Conservation (phyloP, 495 filamentous ascomycete species). For the Parathielavia hyrcaniae region DNA sequence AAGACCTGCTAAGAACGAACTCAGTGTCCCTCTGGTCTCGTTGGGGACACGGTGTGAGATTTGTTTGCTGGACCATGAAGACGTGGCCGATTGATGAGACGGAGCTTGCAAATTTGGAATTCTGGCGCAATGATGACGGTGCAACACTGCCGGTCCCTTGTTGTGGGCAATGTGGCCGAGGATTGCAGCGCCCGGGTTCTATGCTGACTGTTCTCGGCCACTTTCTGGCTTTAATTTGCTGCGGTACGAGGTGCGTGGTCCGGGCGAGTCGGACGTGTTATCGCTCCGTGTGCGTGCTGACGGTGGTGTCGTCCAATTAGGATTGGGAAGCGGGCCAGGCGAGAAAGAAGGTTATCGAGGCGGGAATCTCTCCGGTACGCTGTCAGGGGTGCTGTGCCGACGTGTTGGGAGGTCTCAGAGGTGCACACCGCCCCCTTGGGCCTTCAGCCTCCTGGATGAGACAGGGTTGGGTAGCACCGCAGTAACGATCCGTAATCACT, state of each 20-base stretch:
- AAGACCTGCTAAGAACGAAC: too few relatives aligned
- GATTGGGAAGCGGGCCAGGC: neutral
- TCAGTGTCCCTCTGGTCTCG: too few relatives aligned
- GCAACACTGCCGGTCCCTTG: too few relatives aligned
- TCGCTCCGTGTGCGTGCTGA: neutral
- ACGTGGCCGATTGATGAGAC: too few relatives aligned
- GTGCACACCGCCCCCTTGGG: too few relatives aligned
- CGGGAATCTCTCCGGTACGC: neutral
- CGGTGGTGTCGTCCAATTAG: neutral
- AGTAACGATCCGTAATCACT: too few relatives aligned
- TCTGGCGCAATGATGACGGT: too few relatives aligned
- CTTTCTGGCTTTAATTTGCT: neutral
- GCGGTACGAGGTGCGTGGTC: neutral
- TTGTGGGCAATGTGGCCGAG: neutral
- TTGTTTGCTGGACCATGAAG: too few relatives aligned
- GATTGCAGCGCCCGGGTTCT: neutral
- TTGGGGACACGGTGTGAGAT: too few relatives aligned
- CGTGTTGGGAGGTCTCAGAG: neutral
- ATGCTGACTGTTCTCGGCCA: neutral
- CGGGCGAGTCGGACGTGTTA: neutral
- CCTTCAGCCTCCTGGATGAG: neutral
- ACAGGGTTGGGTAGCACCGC: too few relatives aligned
- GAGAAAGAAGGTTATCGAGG: conserved; percentile 11
- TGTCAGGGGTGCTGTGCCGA: neutral
- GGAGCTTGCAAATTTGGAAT: too few relatives aligned